These are phyloP conservation scores for Trichothecium sympodiale DNA, from an alignment of 2,329 filamentous ascomycete species.

Conservation along the genomic window DNA sequence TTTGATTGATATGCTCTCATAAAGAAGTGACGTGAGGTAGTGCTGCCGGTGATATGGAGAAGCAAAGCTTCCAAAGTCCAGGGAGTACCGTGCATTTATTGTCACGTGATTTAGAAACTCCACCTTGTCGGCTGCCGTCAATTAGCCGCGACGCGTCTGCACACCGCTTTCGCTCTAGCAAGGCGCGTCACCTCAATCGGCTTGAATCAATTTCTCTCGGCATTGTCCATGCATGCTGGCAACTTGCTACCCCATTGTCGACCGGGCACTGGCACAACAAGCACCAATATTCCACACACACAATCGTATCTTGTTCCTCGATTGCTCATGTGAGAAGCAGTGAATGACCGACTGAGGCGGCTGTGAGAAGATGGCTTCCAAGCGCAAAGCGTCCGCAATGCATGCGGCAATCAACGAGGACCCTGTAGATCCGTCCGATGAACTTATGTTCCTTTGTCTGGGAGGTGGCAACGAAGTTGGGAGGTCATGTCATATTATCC, in stretches of 20 bases:
- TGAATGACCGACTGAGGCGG: too few species aligned
- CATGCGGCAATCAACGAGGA: conserved; percentile 59
- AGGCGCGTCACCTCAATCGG: too few species aligned
- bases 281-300: too few species aligned
- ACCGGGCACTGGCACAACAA: not conserved
- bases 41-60: too few species aligned
- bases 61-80: not conserved
- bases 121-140: not conserved
- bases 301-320: too few species aligned
- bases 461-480: conserved; percentile 97
- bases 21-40: too few species aligned
- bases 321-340: too few species aligned
- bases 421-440: conserved; percentile 83
- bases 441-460: conserved; percentile 86
- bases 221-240: not conserved
- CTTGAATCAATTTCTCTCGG: too few species aligned
- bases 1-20: too few species aligned
- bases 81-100: conserved; percentile 3
- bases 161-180: too few species aligned
- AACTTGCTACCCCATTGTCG: not conserved
- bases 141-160: not conserved
- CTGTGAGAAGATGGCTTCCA: conserved; percentile 62
- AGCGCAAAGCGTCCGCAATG: conserved; percentile 77
- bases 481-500: conserved; percentile 91
- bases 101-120: conserved; percentile 5